These are phyloP conservation scores for Zygotorulaspora florentina DNA, from an alignment of 805 yeast genomes.

Conservation along the genomic window DNA sequence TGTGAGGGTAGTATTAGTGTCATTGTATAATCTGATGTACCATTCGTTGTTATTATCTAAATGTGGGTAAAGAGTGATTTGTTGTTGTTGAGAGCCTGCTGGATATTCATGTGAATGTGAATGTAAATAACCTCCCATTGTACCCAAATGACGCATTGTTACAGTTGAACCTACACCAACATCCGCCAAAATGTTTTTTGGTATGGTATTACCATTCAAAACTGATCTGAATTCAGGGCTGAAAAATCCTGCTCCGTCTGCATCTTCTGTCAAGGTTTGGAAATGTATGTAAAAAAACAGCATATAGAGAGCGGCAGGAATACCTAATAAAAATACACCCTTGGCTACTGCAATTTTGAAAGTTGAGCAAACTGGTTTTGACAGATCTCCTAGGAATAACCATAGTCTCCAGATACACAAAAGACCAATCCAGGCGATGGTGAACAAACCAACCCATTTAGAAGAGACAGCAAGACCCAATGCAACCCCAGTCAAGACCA, in stretches of 20 bases:
- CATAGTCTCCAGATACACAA: conserved; percentile 60
- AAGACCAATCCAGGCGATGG: conserved; percentile 72
- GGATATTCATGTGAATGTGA: conserved; percentile 71
- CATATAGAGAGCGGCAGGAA: conserved; percentile 56
- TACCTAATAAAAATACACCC: conserved; percentile 49
- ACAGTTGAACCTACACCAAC: conserved; percentile 72
- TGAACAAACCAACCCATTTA: conserved; percentile 83
- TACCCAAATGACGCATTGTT: conserved; percentile 62
- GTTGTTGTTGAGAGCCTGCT: conserved; percentile 82
- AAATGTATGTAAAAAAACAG: conserved; percentile 63
- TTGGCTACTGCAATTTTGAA: conserved; percentile 48
- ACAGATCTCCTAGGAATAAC: conserved; percentile 69
- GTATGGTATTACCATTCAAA: conserved; percentile 56
- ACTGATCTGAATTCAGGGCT: conserved; percentile 67
- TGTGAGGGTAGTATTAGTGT: conserved; percentile 47
- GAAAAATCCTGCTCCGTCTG: conserved; percentile 70
- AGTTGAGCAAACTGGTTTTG: conserved; percentile 43
- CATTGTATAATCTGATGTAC: conserved; percentile 64
- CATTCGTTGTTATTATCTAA: conserved; percentile 71
- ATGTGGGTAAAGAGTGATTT: conserved; percentile 75
- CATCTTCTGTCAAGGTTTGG: conserved; percentile 51
- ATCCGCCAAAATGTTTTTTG: conserved; percentile 52
- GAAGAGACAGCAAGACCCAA: conserved; percentile 70
- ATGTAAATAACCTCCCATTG: conserved; percentile 78
- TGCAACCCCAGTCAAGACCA: conserved; percentile 62